phyloP scores from a whole-genome alignment of 2,329 filamentous ascomycete genomes.

The Microcera coccophila region DNA sequence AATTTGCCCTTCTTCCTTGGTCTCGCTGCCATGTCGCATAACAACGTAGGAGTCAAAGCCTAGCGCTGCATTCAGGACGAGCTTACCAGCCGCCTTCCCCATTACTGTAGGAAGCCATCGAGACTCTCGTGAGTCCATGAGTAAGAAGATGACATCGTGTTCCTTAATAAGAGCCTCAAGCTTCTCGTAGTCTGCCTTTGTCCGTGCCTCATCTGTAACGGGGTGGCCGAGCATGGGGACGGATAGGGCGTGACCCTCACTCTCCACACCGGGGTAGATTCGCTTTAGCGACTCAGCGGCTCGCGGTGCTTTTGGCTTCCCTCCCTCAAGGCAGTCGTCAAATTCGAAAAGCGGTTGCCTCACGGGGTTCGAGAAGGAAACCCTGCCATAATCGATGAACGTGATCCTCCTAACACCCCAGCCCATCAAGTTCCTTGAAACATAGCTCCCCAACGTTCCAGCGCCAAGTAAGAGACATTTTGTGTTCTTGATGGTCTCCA shows the following conservation, averaged over 20 bases:
- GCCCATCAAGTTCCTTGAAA: conserved; percentile 84
- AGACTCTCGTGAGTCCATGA: conserved; percentile 94
- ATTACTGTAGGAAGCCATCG: conserved; percentile 95
- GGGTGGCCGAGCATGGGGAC: conserved; percentile 97
- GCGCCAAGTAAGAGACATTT: conserved; percentile 89
- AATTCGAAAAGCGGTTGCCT: conserved; percentile 91
- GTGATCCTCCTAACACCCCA: conserved; percentile 96
- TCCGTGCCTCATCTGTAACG: conserved; percentile 66
- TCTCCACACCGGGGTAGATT: conserved; percentile 88
- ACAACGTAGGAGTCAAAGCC: conserved; percentile 97
- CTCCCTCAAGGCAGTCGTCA: conserved; percentile 80
- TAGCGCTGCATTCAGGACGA: conserved; percentile 93
- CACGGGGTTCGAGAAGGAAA: conserved; percentile 95
- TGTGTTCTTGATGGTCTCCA: conserved; percentile 84
- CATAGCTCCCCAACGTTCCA: conserved; percentile 89
- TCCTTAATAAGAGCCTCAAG: conserved; percentile 71
- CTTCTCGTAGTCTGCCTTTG: conserved; percentile 69
- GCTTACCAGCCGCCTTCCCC: conserved; percentile 87
- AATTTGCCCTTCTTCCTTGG: conserved; percentile 51
- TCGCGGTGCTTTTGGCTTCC: conserved; percentile 74
- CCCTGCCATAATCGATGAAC: conserved; percentile 87
- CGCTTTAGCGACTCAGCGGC: conserved; percentile 76
- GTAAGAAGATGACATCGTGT: conserved; percentile 90
- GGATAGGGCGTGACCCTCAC: conserved; percentile 72
- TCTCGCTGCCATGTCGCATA: conserved; percentile 83